Base-by-base conservation (phyloP, 805 yeast species). In the Teunomyces gatunensis region DNA sequence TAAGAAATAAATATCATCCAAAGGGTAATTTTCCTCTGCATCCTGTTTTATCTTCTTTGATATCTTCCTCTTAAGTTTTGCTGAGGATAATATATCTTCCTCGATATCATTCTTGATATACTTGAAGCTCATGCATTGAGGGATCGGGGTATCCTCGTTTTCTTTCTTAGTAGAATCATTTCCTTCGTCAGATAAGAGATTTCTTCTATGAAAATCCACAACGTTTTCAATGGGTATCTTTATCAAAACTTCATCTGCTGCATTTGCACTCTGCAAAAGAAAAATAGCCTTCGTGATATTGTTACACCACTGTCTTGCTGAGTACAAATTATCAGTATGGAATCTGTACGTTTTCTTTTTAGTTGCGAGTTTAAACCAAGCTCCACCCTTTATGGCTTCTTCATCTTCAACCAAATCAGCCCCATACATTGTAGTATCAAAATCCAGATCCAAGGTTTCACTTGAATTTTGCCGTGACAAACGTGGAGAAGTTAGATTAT, bases 291-390 rank as follows among this genome's bases (percentile, higher is more conserved):
- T 89, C 53, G 86, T 87, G 39, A 92, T 65, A 7, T 77, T 68
- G 45, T 84, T 82, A 40, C 80, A 84, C 98, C 98, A 92, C 13
- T 84, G 78, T 49, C 87, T 75, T 0, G 97, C 97, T 5, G 84
- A 69, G 51, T 75, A 81, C 12, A 79, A 66, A 20, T 85, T 82
- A 58, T 91, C 97, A 2, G 95, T 87, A 51, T 78, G 77, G 55
- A 91, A 86, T 35, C 76, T 74, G 62, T 84, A 84, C 0, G 79
- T 74, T 52, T 80, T 78, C 27, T 75, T 71, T 36, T 76, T 81
- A 1, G 89, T 83, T 2, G 75, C 63, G 20, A 92, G 67, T 39
- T 76, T 73, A 57, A 91, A 80, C 77, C 84, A 80, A 3, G 64
- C 68, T 1, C 72, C 74, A 1, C 63, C 56, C 17, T 30, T 42